Conservation (phyloP, 2,329 filamentous ascomycete species). For the Hypoxylon sp. region DNA sequence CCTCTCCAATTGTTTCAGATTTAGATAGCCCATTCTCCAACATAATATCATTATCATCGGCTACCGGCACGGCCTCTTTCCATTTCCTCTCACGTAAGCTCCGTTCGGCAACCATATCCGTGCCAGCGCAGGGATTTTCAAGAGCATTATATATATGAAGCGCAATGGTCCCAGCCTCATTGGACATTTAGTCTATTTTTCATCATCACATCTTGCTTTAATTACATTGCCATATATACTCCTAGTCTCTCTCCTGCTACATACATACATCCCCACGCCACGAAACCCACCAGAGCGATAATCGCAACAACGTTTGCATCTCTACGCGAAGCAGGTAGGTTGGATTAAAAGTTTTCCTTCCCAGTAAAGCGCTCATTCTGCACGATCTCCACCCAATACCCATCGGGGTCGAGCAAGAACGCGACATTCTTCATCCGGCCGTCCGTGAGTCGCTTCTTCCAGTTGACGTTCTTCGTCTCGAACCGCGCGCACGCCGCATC, state of each 20-base stretch:
- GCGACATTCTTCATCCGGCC: conserved; percentile 95
- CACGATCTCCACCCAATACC: conserved; percentile 69
- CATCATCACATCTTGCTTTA: conserved; percentile 5
- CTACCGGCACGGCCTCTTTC: not conserved
- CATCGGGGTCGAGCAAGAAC: conserved; percentile 88
- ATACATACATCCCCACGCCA: not conserved
- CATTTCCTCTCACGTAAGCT: not conserved
- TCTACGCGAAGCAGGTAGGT: not conserved
- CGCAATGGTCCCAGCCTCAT: not conserved
- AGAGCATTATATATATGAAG: not conserved
- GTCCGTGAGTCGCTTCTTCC: conserved; percentile 96
- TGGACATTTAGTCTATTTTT: not conserved
- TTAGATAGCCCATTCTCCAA: not conserved
- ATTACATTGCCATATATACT: not conserved
- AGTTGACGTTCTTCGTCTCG: conserved; percentile 84
- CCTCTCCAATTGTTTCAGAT: not conserved
- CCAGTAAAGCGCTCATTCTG: conserved; percentile 80
- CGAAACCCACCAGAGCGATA: not conserved
- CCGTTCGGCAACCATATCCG: not conserved
- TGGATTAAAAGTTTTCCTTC: conserved; percentile 64
- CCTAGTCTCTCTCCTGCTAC: not conserved
- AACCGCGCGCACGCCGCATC: conserved; percentile 89
- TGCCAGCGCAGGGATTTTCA: not conserved
- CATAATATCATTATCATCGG: not conserved
- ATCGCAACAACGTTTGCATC: not conserved